Percentiles rank a stretch among this genome's conserved stretches.
phyloP scores from a whole-genome alignment of 495 filamentous ascomycete genomes.

The Penicillium crystallinum region DNA sequence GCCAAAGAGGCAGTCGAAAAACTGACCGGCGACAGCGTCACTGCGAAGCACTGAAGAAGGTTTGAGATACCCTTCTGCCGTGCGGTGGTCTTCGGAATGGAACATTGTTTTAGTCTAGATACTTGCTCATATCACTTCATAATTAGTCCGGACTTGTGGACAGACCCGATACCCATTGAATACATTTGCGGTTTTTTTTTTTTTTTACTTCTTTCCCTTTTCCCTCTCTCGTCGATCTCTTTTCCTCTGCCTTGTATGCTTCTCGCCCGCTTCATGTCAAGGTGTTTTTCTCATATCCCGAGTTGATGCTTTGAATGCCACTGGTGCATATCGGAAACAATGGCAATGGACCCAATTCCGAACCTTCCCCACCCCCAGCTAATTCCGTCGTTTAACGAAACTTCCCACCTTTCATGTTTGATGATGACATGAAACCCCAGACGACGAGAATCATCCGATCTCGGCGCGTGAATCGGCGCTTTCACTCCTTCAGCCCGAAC shows the following conservation, averaged over 20 bases:
- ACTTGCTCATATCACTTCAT: conserved; percentile 6
- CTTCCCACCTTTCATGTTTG: neutral
- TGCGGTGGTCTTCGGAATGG: conserved; percentile 18
- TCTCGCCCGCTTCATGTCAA: too few species aligned
- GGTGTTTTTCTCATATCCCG: too few species aligned
- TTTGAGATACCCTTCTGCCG: conserved; percentile 47
- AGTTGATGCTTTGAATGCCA: too few species aligned
- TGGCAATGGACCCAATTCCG: neutral
- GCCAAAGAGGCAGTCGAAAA: conserved; percentile 97
- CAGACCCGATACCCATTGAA: conserved; percentile 27
- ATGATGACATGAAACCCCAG: neutral
- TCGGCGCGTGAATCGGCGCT: conserved; percentile 19
- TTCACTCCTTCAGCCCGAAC: neutral
- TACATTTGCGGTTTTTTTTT: conserved; percentile 9
- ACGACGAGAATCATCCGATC: conserved; percentile 15
- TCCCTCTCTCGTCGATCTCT: too few species aligned
- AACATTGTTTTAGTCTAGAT: conserved; percentile 9
- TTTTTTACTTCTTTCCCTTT: neutral
- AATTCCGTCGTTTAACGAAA: neutral
- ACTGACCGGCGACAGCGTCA: conserved; percentile 88
- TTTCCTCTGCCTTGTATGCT: too few species aligned
- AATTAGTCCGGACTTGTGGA: conserved; percentile 9
- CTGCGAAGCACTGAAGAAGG: conserved; percentile 87
- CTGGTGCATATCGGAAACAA: too few species aligned
- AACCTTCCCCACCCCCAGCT: neutral